These are phyloP conservation scores for Rhododendron griersonianum DNA, from an alignment of 148 eudicot species.

Conservation along the genomic window DNA sequence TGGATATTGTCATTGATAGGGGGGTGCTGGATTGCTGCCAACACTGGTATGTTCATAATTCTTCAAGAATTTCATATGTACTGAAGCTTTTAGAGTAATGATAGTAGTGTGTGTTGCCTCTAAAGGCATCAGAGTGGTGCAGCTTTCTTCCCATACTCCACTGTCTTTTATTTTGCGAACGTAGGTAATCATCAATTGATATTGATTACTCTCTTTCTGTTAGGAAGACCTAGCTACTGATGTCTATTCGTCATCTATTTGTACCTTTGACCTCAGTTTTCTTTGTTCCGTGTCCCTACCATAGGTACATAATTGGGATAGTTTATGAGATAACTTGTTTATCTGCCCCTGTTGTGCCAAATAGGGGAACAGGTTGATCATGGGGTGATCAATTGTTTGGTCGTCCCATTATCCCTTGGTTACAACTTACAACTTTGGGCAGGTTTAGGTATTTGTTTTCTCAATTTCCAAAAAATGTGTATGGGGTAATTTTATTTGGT, in stretches of 20 bases:
- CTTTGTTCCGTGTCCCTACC: not conserved
- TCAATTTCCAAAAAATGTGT: not conserved
- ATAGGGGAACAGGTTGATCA: not conserved
- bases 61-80: not conserved
- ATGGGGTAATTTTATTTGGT: not conserved
- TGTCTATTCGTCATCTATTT: not conserved
- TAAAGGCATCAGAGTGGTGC: not conserved
- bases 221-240: not conserved
- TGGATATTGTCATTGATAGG: conserved; percentile 74
- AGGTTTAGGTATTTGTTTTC: not conserved
- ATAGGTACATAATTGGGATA: not conserved
- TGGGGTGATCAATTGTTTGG: not conserved
- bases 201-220: not conserved
- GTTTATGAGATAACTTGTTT: not conserved
- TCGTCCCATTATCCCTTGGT: not conserved
- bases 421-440: not conserved
- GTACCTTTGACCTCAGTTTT: not conserved
- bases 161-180: not conserved
- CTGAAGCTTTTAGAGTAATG: not conserved
- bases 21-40: conserved; percentile 97
- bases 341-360: not conserved
- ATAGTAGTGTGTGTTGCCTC: not conserved
- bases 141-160: not conserved
- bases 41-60: conserved; percentile 58
- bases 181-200: not conserved